Evolutionary conservation across 1,284 basidiomycete species (phyloP), one percentile per base, ranked within the genome.

Genomic region (Cryptococcus sp.): DNA sequence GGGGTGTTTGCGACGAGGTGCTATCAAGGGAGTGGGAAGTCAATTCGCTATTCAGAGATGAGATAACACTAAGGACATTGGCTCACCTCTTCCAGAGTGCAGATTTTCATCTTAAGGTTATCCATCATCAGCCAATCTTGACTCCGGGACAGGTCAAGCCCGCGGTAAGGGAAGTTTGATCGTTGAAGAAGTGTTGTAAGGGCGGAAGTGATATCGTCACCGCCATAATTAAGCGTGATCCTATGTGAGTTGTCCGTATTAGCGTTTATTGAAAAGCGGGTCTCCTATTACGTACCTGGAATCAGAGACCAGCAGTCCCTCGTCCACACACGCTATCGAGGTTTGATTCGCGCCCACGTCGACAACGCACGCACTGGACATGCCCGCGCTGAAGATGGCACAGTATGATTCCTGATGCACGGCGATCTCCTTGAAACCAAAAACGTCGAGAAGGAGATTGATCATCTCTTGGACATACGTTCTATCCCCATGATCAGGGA

Each of bases 341-440:
- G 90, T 93, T 61, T 84, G 86, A 23, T 83, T 84, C 6, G 94
- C 89, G 11, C 96, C 96, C 54, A 99, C 87, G 73, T 99, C 93
- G 38, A 99, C 90, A 3, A 99, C 91, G 72, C 95, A 98, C 13
- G 93, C 94, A 63, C 87, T 89, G 0, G 91, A 92, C 57, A 98
- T 87, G 13, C 96, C 96, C 2, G 95, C 93, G 19, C 94, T 93
- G 74, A 96, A 98, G 1, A 93, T 91, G 5, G 96, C 92, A 50
- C 91, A 91, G 29, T 96, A 82, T 1, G 91, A 89, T 82, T 96
- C 93, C 82, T 95, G 93, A 75, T 94, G 91, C 15, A 89, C 85
- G 66, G 89, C 92, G 45, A 96, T 79, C 75, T 94, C 89, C 73
- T 89, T 91, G 82, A 98, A 97, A 0, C 91, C 91, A 84, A 99